phyloP scores from a whole-genome alignment of 2,329 filamentous ascomycete species.

The Stagonosporopsis rhizophila region DNA sequence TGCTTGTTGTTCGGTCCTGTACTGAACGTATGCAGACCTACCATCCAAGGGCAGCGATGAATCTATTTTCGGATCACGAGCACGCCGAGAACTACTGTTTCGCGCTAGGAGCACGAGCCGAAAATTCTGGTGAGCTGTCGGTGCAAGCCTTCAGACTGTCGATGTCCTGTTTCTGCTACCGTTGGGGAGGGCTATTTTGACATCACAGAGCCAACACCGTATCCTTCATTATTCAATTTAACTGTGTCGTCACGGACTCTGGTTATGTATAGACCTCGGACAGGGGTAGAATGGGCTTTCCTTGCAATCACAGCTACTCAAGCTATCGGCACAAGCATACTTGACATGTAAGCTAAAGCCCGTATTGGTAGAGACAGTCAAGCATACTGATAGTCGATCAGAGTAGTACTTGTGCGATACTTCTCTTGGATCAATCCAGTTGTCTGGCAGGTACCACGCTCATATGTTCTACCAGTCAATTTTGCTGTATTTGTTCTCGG shows the following conservation, averaged over 20 bases:
- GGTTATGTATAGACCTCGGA: conserved; percentile 9
- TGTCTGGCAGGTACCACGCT: conserved; percentile 27
- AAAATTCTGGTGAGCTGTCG: background rate
- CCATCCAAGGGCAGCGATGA: background rate
- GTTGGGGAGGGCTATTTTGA: background rate
- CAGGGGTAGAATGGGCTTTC: conserved; percentile 22
- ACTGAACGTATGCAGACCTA: background rate
- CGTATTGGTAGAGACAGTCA: background rate
- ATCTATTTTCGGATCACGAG: conserved; percentile 1
- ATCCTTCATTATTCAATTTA: background rate
- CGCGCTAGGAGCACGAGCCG: conserved; percentile 7
- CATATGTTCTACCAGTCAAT: conserved; percentile 27
- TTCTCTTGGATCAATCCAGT: conserved; percentile 26
- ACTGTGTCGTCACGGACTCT: background rate
- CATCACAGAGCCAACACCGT: background rate
- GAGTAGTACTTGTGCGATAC: conserved; percentile 25
- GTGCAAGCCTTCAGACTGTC: background rate
- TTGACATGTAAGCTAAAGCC: conserved; percentile 23
- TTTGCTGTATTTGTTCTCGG: conserved; percentile 27
- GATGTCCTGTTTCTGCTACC: background rate
- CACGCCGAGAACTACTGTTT: conserved; percentile 3
- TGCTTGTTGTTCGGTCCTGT: background rate
- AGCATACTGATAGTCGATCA: background rate
- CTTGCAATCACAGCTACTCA: conserved; percentile 24
- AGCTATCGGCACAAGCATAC: conserved; percentile 15